These are phyloP conservation scores for Mycena floridula DNA, from an alignment of 768 basidiomycete species.

Conservation along the genomic window DNA sequence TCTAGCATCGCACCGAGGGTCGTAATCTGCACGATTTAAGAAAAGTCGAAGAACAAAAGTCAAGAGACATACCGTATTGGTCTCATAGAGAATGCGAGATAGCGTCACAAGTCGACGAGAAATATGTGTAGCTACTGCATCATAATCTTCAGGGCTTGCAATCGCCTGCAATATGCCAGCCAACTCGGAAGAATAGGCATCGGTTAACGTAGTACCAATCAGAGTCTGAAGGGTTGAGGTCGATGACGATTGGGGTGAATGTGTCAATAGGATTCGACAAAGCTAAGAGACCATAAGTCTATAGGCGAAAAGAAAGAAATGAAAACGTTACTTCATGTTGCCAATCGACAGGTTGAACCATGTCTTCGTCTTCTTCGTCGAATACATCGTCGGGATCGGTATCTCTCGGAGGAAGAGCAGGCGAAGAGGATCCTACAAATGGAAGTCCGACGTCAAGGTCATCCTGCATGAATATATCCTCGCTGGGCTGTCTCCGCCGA, in stretches of 20 bases:
- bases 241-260: constrained; percentile 31
- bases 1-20: constrained; percentile 47
- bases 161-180: constrained; percentile 40
- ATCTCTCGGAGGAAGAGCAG: no score
- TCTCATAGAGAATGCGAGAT: constrained; percentile 26
- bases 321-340: constrained; percentile 42
- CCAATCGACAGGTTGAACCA: constrained; percentile 42
- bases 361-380: constrained; percentile 16
- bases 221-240: constrained; percentile 50
- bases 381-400: no score
- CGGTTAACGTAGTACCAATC: constrained; percentile 27
- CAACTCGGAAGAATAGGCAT: constrained; percentile 36
- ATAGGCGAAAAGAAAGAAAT: not conserved
- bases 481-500: constrained; percentile 23
- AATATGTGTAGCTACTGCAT: constrained; percentile 8
- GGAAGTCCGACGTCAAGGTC: constrained; percentile 8
- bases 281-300: constrained; percentile 31
- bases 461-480: constrained; percentile 30
- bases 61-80: constrained; percentile 32
- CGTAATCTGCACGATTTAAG: constrained; percentile 28
- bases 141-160: constrained; percentile 18
- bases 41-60: constrained; percentile 1
- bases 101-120: constrained; percentile 35
- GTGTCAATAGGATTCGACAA: constrained; percentile 54
- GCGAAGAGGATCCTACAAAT: no score